Conservation (phyloP, 1,284 basidiomycete genomes). For the Apiotrichum porosum region DNA sequence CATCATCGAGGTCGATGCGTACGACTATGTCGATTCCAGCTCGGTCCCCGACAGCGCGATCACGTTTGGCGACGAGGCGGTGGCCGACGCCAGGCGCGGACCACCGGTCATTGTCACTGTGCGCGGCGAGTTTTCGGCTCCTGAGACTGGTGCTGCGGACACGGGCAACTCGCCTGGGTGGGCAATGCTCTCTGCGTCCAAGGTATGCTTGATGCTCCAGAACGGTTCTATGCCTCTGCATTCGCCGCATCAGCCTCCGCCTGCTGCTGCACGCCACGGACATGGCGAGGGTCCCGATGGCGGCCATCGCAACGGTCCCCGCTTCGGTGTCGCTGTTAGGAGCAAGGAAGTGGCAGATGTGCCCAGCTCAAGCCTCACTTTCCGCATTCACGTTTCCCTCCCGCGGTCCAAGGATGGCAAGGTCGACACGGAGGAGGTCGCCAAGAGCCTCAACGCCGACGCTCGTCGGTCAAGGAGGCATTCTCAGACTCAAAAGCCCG, state of each 20-base stretch:
- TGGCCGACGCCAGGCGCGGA: not conserved
- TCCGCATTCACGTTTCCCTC: slow-evolving; percentile 16
- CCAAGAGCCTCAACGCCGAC: not conserved
- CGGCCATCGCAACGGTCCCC: not conserved
- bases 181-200: slow-evolving; percentile 1
- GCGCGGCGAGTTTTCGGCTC: not conserved
- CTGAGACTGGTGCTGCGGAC: no score
- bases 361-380: not conserved
- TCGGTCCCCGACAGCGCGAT: not conserved
- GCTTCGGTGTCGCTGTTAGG: slow-evolving; percentile 13
- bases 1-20: not conserved
- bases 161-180: no score
- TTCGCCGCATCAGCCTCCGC: no score
- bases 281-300: slow-evolving; percentile 1
- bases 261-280: no score
- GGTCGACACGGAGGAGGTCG: not conserved
- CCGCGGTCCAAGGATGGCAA: slow-evolving; percentile 1
- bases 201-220: slow-evolving; percentile 8
- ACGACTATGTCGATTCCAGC: not conserved
- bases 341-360: not conserved
- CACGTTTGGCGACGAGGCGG: not conserved
- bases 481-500: no score
- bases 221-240: no score
- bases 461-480: not conserved
- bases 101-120: slow-evolving; percentile 5